Conservation (phyloP, 352 stramenopile genomes). For the Phytopythium aichiense region DNA sequence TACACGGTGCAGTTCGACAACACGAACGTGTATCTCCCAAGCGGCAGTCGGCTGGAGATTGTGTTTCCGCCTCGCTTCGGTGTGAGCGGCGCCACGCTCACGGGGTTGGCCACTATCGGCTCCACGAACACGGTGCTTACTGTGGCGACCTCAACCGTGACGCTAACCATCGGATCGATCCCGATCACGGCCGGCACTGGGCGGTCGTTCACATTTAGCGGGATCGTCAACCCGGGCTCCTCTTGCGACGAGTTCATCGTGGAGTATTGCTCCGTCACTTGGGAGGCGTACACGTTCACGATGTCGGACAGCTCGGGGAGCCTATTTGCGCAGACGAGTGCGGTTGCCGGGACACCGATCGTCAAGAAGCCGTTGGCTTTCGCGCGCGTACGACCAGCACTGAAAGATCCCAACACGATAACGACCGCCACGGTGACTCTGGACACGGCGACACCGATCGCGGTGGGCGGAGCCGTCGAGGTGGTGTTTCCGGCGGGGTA, state of each 20-base stretch:
- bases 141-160: conserved; percentile 10
- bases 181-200: conserved; percentile 26
- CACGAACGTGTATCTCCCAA: conserved; percentile 29
- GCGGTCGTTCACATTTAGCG: conserved; percentile 35
- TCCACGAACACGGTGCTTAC: conserved; percentile 24
- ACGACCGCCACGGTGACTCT: conserved; percentile 40
- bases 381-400: conserved; percentile 39
- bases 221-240: conserved; percentile 51
- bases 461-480: conserved; percentile 34
- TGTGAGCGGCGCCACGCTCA: conserved; percentile 22
- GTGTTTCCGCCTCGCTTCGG: conserved; percentile 43
- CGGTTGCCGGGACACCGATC: conserved; percentile 48
- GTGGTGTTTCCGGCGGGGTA: conserved; percentile 49
- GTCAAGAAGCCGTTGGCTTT: conserved; percentile 58
- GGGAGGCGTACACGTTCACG: conserved; percentile 36
- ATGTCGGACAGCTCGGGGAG: conserved; percentile 36
- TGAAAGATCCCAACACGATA: conserved; percentile 28
- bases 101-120: conserved; percentile 23
- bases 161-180: conserved; percentile 29
- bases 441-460: conserved; percentile 33
- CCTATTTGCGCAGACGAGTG: conserved; percentile 33
- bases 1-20: conserved; percentile 45
- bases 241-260: conserved; percentile 56
- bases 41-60: conserved; percentile 29
- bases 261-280: conserved; percentile 40